Evolutionary conservation across 768 basidiomycete genomes (phyloP).

Genomic region (Collybia nuda): DNA sequence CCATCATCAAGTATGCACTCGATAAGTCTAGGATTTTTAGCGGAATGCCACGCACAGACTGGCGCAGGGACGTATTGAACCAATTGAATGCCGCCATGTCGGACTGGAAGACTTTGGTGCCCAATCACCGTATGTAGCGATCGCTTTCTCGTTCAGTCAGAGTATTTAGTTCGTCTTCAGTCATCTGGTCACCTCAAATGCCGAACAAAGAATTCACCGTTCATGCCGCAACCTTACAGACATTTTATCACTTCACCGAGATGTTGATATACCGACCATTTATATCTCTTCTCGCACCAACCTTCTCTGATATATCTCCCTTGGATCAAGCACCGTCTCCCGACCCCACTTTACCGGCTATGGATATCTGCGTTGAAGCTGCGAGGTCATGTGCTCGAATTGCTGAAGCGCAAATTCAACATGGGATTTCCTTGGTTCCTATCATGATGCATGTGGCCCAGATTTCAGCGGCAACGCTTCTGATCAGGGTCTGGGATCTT

Average conservation of each 20-base stretch:
- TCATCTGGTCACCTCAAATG: conserved; percentile 58
- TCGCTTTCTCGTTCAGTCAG: not conserved
- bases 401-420: conserved; percentile 47
- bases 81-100: conserved; percentile 70
- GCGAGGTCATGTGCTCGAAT: conserved; percentile 62
- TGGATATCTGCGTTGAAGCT: conserved; percentile 59
- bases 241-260: conserved; percentile 58
- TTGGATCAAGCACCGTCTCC: conserved; percentile 11
- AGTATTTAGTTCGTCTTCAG: conserved; percentile 26
- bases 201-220: conserved; percentile 46
- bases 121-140: conserved; percentile 56
- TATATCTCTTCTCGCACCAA: conserved; percentile 36
- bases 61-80: conserved; percentile 58
- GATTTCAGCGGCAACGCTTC: conserved; percentile 49
- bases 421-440: conserved; percentile 42
- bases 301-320: not conserved
- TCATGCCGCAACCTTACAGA: conserved; percentile 58
- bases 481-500: conserved; percentile 60
- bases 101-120: conserved; percentile 70
- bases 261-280: conserved; percentile 75
- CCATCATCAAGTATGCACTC: conserved; percentile 60
- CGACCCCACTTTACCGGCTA: conserved; percentile 42
- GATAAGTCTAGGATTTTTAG: conserved; percentile 59
- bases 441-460: conserved; percentile 45
- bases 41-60: conserved; percentile 50